Evolutionary conservation across 2,329 filamentous ascomycete species (phyloP).

Genomic region (Mycosphaerelloides madeirae): DNA sequence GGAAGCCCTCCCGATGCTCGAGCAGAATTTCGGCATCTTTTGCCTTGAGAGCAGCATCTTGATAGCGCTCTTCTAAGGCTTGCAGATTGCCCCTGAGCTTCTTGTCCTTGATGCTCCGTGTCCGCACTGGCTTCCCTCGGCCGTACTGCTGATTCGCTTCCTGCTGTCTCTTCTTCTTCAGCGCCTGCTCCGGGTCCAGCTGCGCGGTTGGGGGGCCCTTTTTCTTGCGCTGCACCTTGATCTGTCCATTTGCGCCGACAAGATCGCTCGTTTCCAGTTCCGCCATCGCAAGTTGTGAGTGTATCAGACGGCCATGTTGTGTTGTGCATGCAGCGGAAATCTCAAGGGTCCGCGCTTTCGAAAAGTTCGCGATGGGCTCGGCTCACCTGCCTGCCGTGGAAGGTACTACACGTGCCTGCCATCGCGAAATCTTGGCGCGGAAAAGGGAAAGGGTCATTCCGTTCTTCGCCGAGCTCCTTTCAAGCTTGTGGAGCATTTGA

Average conservation of each 20-base stretch:
- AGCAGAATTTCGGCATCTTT: slow-evolving; percentile 94
- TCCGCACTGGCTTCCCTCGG: slow-evolving; percentile 69
- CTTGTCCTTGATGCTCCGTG: slow-evolving; percentile 75
- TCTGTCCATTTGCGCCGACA: slow-evolving; percentile 23
- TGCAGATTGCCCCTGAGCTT: slow-evolving; percentile 80
- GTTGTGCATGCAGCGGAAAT: not conserved
- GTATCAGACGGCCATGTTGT: slow-evolving; percentile 5
- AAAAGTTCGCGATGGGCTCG: too few relatives aligned
- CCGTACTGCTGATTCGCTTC: slow-evolving; percentile 62
- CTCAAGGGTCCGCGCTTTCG: too few relatives aligned
- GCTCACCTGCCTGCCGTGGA: too few relatives aligned
- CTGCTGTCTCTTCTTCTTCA: slow-evolving; percentile 30
- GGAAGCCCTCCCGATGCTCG: slow-evolving; percentile 77
- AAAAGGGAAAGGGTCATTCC: too few relatives aligned
- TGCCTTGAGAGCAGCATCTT: slow-evolving; percentile 73
- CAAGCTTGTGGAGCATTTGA: too few relatives aligned
- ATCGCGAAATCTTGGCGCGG: too few relatives aligned
- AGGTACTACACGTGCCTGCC: too few relatives aligned
- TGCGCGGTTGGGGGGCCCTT: slow-evolving; percentile 24
- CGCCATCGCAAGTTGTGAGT: slow-evolving; percentile 4
- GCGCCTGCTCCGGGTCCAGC: slow-evolving; percentile 31
- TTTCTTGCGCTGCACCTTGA: slow-evolving; percentile 24
- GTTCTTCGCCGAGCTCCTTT: too few relatives aligned
- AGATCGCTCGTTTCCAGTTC: slow-evolving; percentile 25
- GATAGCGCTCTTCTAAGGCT: slow-evolving; percentile 74